Evolutionary conservation across 768 basidiomycete genomes (phyloP).

Genomic region (Porphyrellus cyaneotinctus): DNA sequence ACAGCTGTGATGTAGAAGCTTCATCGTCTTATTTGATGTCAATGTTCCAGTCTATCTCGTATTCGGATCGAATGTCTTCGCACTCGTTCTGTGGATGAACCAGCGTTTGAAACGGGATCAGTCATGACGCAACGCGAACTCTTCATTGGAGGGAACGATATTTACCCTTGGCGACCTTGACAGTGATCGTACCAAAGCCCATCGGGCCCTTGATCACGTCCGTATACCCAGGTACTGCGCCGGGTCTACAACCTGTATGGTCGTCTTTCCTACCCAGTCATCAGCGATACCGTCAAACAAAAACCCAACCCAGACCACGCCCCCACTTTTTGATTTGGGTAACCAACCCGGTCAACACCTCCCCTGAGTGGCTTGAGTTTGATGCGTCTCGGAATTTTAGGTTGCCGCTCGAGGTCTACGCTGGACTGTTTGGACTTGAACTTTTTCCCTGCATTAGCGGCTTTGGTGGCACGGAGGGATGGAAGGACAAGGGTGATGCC

Average conservation of each 20-base stretch:
- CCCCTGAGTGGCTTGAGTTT: slow-evolving; percentile 81
- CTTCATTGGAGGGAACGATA: slow-evolving; percentile 80
- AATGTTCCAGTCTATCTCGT: slow-evolving; percentile 82
- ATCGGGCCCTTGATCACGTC: slow-evolving; percentile 81
- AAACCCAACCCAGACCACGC: not conserved
- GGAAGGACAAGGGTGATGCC: slow-evolving; percentile 66
- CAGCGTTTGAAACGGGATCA: not conserved
- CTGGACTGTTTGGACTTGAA: slow-evolving; percentile 33
- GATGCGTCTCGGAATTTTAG: slow-evolving; percentile 47
- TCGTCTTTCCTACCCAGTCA: slow-evolving; percentile 62
- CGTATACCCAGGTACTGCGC: slow-evolving; percentile 53
- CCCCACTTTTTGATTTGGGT: slow-evolving; percentile 70
- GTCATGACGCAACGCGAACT: slow-evolving; percentile 57
- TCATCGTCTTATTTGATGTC: slow-evolving; percentile 66
- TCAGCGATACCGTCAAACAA: slow-evolving; percentile 4
- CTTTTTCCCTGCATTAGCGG: slow-evolving; percentile 50
- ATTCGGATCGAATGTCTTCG: slow-evolving; percentile 79
- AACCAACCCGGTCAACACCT: slow-evolving; percentile 61
- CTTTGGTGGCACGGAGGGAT: slow-evolving; percentile 59
- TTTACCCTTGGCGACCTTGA: slow-evolving; percentile 69
- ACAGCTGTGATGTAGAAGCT: slow-evolving; percentile 16
- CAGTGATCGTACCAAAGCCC: slow-evolving; percentile 88
- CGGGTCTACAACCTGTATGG: slow-evolving; percentile 58
- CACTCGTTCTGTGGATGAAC: slow-evolving; percentile 45
- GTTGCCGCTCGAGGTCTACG: slow-evolving; percentile 24